Evolutionary conservation across 1,284 basidiomycete genomes (phyloP).

Genomic region (Pascua sp.): DNA sequence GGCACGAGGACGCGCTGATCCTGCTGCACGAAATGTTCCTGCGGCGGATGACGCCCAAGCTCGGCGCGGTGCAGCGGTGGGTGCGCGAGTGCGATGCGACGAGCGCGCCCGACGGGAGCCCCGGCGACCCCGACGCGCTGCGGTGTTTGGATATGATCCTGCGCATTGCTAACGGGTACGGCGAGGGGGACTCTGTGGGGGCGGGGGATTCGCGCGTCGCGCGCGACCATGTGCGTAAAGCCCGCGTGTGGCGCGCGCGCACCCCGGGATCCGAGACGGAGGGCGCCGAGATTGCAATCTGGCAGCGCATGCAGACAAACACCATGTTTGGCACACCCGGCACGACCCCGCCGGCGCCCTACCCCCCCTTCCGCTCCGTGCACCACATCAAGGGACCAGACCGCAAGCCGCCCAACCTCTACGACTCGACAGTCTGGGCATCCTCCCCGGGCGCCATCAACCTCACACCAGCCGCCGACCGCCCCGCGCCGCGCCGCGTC

Average conservation of each 20-base stretch:
- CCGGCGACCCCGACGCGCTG: conserved; percentile 47
- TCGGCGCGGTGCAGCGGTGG: conserved; percentile 60
- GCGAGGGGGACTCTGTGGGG: conserved; percentile 8
- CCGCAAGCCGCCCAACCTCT: conserved; percentile 54
- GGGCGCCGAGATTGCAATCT: conserved; percentile 36
- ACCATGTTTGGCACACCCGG: conserved; percentile 25
- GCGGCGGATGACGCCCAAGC: conserved; percentile 54
- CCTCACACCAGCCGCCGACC: conserved; percentile 45
- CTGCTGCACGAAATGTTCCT: conserved; percentile 58
- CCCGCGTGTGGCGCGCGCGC: conserved; percentile 40
- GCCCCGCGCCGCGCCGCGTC: conserved; percentile 22
- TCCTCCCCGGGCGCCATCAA: conserved; percentile 50
- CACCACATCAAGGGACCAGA: conserved; percentile 48
- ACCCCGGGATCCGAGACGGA: conserved; percentile 12
- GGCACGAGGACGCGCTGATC: conserved; percentile 54
- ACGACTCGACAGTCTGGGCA: conserved; percentile 54
- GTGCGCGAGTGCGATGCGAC: conserved; percentile 59
- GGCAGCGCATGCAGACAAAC: conserved; percentile 34
- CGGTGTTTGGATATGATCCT: conserved; percentile 57
- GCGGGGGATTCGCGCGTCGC: conserved; percentile 21
- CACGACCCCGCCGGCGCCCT: conserved; percentile 23
- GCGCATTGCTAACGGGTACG: conserved; percentile 46
- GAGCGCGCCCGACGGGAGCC: conserved; percentile 40
- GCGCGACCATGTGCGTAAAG: conserved; percentile 15
- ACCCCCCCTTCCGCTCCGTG: conserved; percentile 32